Evolutionary conservation across 2,329 filamentous ascomycete species (phyloP).

Genomic region (Clarireedia hainanense): DNA sequence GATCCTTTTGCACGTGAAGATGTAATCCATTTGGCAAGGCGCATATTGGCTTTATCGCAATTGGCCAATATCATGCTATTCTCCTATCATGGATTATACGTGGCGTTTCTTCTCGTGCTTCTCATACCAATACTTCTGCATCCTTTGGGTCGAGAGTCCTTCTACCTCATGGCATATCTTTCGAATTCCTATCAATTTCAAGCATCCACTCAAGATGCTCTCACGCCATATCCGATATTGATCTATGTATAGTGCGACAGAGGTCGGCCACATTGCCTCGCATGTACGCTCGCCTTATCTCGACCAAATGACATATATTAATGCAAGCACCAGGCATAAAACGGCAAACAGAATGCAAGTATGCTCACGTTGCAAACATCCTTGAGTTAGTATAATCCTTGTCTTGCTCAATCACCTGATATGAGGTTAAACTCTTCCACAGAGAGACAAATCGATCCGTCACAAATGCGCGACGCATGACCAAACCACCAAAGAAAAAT

Average conservation of each 20-base stretch:
- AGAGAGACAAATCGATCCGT: slow-evolving; percentile 52
- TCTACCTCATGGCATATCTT: not conserved
- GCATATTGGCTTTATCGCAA: too few relatives aligned
- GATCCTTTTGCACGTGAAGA: too few relatives aligned
- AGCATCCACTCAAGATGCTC: not conserved
- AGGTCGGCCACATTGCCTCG: slow-evolving; percentile 59
- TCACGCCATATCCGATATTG: not conserved
- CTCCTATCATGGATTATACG: too few relatives aligned
- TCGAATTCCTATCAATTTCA: not conserved
- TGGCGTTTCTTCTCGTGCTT: too few relatives aligned
- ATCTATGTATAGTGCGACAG: slow-evolving; percentile 57
- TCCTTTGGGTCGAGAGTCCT: too few relatives aligned
- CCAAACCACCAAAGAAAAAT: slow-evolving; percentile 49
- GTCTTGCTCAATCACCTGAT: not conserved
- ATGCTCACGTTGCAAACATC: slow-evolving; percentile 68
- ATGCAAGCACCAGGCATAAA: slow-evolving; percentile 53
- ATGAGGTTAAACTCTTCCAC: slow-evolving; percentile 3
- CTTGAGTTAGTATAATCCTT: slow-evolving; percentile 52
- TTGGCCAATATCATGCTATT: too few relatives aligned
- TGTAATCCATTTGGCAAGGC: too few relatives aligned
- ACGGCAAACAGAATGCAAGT: slow-evolving; percentile 66
- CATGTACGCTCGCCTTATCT: slow-evolving; percentile 41
- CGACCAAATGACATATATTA: slow-evolving; percentile 7
- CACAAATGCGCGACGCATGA: slow-evolving; percentile 47
- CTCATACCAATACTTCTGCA: too few relatives aligned